Conservation (phyloP, 441 rosid species). For the Iberis amara region DNA sequence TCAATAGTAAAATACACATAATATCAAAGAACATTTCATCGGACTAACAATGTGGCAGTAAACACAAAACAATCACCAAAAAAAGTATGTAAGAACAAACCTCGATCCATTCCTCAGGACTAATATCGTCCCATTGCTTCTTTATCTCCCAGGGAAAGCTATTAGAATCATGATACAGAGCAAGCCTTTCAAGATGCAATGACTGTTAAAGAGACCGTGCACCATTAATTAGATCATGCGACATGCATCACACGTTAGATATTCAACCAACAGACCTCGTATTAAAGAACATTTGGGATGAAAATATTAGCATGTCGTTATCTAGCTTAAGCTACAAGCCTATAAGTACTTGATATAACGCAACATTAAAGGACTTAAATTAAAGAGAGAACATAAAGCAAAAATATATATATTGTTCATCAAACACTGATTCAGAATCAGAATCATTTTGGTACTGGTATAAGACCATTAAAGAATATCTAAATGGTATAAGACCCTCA, state of each 20-base stretch:
- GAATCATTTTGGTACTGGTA: too few species aligned
- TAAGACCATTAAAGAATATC: not conserved
- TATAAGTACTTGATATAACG: too few species aligned
- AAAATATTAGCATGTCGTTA: not conserved
- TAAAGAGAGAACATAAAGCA: too few species aligned
- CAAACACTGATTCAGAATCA: too few species aligned
- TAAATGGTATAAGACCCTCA: not conserved
- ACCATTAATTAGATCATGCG: too few species aligned
- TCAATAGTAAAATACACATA: constrained; percentile 12
- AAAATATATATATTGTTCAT: too few species aligned
- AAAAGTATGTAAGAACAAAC: constrained; percentile 43
- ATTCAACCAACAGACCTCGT: constrained; percentile 14
- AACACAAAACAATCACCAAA: constrained; percentile 5
- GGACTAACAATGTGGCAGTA: constrained; percentile 3
- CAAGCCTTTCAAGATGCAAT: constrained; percentile 88
- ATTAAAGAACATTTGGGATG: not conserved
- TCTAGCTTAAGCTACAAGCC: not conserved
- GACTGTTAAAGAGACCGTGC: constrained; percentile 50
- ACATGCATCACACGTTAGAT: constrained; percentile 3
- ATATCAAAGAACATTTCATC: constrained; percentile 4
- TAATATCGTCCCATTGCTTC: constrained; percentile 88
- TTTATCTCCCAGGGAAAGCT: constrained; percentile 74
- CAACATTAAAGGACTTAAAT: too few species aligned
- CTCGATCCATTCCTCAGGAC: constrained; percentile 92
- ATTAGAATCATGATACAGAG: constrained; percentile 84